phyloP scores from a whole-genome alignment of 306 rosid species.

The Malus sylvestris region DNA sequence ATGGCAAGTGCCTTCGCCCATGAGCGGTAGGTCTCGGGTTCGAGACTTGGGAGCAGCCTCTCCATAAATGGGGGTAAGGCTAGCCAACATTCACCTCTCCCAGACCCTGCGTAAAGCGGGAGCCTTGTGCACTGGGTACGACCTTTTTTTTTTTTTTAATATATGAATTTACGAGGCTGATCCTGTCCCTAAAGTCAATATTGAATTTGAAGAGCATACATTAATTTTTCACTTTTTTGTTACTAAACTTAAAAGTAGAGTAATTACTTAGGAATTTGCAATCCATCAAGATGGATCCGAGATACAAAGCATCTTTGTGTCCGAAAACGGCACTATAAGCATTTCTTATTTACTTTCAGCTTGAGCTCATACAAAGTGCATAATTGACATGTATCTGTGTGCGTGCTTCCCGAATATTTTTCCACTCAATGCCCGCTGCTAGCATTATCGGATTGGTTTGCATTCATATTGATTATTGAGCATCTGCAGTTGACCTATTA shows the following conservation, averaged over 20 bases:
- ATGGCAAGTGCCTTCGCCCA: too few relatives aligned
- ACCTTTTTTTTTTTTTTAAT: too few relatives aligned
- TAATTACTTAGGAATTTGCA: background rate
- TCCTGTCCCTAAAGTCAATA: background rate
- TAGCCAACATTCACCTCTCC: too few relatives aligned
- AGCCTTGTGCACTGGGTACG: too few relatives aligned
- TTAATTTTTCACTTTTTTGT: background rate
- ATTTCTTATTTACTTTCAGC: background rate
- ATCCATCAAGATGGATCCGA: background rate
- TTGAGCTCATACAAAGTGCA: background rate
- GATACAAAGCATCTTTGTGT: background rate
- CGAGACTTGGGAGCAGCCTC: too few relatives aligned
- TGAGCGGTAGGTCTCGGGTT: too few relatives aligned
- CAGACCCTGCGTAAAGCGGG: too few relatives aligned
- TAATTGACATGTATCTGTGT: background rate
- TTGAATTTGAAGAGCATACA: background rate
- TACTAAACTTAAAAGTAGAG: background rate
- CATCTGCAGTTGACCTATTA: background rate
- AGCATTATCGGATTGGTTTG: background rate
- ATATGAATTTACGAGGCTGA: background rate
- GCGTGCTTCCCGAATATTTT: background rate
- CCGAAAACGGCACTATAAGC: background rate
- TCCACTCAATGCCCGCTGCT: background rate
- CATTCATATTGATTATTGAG: background rate
- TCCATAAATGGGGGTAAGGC: too few relatives aligned